phyloP scores from a whole-genome alignment of 805 yeast genomes.

The Saccharomycopsis fodiens region DNA sequence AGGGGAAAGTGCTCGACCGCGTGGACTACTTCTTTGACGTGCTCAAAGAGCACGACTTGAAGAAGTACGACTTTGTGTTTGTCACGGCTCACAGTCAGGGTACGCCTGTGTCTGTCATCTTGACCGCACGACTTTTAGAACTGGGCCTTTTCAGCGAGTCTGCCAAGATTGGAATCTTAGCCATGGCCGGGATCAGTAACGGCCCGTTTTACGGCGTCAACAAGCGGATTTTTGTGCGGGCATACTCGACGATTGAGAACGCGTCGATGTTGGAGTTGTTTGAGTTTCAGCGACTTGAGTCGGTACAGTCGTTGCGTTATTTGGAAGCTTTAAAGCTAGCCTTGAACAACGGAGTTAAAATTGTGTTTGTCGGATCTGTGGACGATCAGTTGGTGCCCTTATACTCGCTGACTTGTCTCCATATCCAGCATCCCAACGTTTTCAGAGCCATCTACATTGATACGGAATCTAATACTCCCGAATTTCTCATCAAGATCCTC shows the following conservation, averaged over 20 bases:
- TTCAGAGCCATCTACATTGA: constrained; percentile 87
- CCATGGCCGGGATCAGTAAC: constrained; percentile 93
- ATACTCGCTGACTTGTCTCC: constrained; percentile 78
- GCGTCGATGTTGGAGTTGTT: constrained; percentile 82
- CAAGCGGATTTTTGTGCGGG: constrained; percentile 73
- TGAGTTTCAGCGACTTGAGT: constrained; percentile 73
- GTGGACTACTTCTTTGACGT: constrained; percentile 74
- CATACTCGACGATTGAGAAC: constrained; percentile 84
- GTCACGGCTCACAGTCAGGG: constrained; percentile 97
- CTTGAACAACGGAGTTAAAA: constrained; percentile 62
- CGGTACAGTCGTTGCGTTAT: constrained; percentile 64
- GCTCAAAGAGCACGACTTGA: constrained; percentile 42
- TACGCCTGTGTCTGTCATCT: constrained; percentile 78
- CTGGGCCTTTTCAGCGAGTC: constrained; percentile 38
- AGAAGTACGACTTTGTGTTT: constrained; percentile 77
- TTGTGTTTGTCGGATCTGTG: constrained; percentile 79
- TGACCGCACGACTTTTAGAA: constrained; percentile 66
- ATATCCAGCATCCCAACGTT: constrained; percentile 81
- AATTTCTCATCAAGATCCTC: constrained; percentile 67
- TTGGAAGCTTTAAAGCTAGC: constrained; percentile 58
- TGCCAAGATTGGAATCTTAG: constrained; percentile 60
- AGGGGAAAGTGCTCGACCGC: constrained; percentile 82
- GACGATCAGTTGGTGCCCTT: constrained; percentile 93
- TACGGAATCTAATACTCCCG: constrained; percentile 69
- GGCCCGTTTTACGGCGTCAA: constrained; percentile 94